Evolutionary conservation across 108 stramenopile species (phyloP).

Genomic region (Nitzschia sp.): DNA sequence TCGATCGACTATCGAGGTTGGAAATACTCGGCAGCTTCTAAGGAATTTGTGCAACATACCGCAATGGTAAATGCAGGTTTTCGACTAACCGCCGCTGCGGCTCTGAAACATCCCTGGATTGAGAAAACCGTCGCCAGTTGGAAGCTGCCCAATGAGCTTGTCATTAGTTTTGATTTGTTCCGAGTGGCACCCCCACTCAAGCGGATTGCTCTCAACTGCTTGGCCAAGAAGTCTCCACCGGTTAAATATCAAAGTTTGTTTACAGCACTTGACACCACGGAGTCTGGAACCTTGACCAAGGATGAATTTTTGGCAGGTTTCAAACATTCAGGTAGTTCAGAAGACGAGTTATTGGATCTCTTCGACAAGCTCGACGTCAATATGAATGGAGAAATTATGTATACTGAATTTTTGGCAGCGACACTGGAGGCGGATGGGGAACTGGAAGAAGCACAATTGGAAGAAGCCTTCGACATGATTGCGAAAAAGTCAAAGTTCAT

Average conservation of each 20-base stretch:
- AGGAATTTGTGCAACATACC: constrained; percentile 53
- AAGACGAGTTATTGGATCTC: constrained; percentile 52
- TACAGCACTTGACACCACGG: constrained; percentile 35
- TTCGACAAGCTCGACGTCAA: constrained; percentile 59
- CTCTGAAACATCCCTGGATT: constrained; percentile 57
- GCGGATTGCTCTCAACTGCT: constrained; percentile 62
- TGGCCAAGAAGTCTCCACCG: constrained; percentile 65
- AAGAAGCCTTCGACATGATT: constrained; percentile 83
- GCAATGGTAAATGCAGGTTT: constrained; percentile 49
- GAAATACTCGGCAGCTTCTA: constrained; percentile 39
- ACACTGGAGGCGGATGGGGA: constrained; percentile 55
- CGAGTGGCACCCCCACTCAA: constrained; percentile 57
- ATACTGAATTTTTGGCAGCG: constrained; percentile 77
- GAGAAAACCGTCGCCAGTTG: constrained; percentile 19
- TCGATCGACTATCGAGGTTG: constrained; percentile 38
- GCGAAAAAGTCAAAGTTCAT: constrained; percentile 56
- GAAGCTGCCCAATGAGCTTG: constrained; percentile 26
- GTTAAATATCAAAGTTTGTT: constrained; percentile 57
- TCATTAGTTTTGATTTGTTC: constrained; percentile 43
- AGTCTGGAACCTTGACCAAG: constrained; percentile 56
- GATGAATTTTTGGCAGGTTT: constrained; percentile 76
- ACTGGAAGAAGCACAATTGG: constrained; percentile 62
- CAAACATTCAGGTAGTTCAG: constrained; percentile 40
- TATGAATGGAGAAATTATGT: constrained; percentile 53
- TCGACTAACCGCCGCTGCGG: constrained; percentile 43